Evolutionary conservation across 2,329 filamentous ascomycete genomes (phyloP).

Genomic region (Diaporthe amygdali): DNA sequence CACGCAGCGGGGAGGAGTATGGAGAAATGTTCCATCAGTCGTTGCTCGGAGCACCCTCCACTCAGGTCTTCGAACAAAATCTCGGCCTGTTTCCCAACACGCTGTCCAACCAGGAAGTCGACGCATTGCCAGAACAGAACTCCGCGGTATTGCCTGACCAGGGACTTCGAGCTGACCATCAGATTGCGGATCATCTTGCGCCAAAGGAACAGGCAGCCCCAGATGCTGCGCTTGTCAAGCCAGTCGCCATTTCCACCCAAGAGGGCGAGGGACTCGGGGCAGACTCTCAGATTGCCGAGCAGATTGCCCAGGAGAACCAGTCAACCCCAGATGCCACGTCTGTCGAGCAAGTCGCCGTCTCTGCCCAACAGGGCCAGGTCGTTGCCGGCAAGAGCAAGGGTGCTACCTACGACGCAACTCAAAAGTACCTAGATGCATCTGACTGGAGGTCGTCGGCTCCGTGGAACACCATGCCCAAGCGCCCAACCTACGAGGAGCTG

Average conservation of each 20-base stretch:
- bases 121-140: background rate
- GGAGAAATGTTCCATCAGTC: too few species aligned
- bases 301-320: background rate
- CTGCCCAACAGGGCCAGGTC: background rate
- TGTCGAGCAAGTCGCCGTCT: background rate
- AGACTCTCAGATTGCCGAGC: background rate
- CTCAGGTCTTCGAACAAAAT: background rate
- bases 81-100: background rate
- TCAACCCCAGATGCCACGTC: background rate
- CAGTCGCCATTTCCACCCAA: background rate
- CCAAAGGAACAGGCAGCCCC: background rate
- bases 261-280: background rate
- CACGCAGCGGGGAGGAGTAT: too few species aligned
- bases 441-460: background rate
- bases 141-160: too few species aligned
- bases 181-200: background rate
- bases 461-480: background rate
- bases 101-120: background rate
- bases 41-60: background rate
- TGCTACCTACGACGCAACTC: too few species aligned
- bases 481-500: background rate
- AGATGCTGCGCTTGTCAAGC: background rate
- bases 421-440: background rate
- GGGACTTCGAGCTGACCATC: background rate
- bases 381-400: background rate